Conservation (phyloP, 1,284 basidiomycete species). For the Stygiomarasmius scandens region DNA sequence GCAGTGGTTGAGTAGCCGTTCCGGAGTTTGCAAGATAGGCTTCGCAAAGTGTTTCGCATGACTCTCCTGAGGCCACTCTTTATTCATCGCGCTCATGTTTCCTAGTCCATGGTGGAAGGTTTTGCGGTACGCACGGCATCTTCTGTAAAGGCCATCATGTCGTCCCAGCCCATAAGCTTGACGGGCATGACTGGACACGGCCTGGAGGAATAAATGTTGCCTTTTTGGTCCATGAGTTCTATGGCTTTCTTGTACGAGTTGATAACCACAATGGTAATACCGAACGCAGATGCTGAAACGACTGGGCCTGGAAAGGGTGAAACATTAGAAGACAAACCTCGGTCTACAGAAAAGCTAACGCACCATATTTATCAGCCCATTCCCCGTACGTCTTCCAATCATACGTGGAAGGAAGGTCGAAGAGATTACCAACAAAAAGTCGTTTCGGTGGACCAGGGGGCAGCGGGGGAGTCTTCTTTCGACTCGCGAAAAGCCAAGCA, state of each 20-base stretch:
- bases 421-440: conserved; percentile 4
- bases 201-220: conserved; percentile 24
- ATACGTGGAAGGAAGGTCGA: neutral
- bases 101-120: conserved; percentile 15
- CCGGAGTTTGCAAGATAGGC: conserved; percentile 2
- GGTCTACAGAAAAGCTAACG: neutral
- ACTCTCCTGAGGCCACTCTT: conserved; percentile 8
- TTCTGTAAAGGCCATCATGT: conserved; percentile 12
- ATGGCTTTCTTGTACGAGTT: conserved; percentile 26
- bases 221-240: conserved; percentile 29
- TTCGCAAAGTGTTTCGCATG: conserved; percentile 11
- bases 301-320: neutral
- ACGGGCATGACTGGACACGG: conserved; percentile 8
- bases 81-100: conserved; percentile 1
- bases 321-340: neutral
- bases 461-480: neutral
- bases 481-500: too few species aligned
- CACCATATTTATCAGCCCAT: conserved; percentile 14
- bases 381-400: conserved; percentile 17
- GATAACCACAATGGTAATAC: conserved; percentile 25
- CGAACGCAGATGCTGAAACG: conserved; percentile 18
- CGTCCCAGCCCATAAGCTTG: conserved; percentile 14
- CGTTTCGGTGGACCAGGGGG: conserved; percentile 1
- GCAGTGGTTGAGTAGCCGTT: conserved; percentile 8
- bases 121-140: conserved; percentile 12